phyloP scores from a whole-genome alignment of 768 basidiomycete species.

The Chlorophyllum brunneum region DNA sequence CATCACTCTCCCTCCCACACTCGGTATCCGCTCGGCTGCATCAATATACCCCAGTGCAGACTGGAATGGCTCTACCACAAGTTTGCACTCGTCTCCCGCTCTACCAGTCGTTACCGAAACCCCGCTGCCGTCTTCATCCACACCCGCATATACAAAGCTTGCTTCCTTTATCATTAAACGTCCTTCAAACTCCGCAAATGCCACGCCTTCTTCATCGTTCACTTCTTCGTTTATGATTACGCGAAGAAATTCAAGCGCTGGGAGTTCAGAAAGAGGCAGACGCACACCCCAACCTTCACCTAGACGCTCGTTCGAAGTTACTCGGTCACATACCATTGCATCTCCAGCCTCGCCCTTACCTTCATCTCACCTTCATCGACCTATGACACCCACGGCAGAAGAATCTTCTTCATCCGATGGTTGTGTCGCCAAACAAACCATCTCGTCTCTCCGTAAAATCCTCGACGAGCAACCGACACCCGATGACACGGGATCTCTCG shows the following conservation, averaged over 20 bases:
- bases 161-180: conserved; percentile 40
- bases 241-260: conserved; percentile 13
- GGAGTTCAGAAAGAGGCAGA: conserved; percentile 1
- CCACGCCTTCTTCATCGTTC: conserved; percentile 33
- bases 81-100: conserved; percentile 26
- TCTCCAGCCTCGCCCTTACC: conserved; percentile 6
- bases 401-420: conserved; percentile 57
- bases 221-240: conserved; percentile 19
- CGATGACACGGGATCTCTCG: conserved; percentile 9
- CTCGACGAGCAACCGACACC: conserved; percentile 50
- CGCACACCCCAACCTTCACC: conserved; percentile 2
- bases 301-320: conserved; percentile 1
- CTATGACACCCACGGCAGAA: conserved; percentile 56
- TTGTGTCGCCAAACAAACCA: conserved; percentile 56
- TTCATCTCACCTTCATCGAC: conserved; percentile 21
- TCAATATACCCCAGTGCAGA: conserved; percentile 19
- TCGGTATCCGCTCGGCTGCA: conserved; percentile 50
- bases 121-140: conserved; percentile 35
- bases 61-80: conserved; percentile 22
- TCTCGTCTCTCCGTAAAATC: conserved; percentile 67
- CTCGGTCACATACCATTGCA: background rate
- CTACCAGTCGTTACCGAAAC: conserved; percentile 30
- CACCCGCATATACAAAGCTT: conserved; percentile 60
- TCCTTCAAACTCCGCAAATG: conserved; percentile 25
- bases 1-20: conserved; percentile 64